phyloP scores from a whole-genome alignment of 1,139 yeast species.

The Blastobotrys illinoisensis region DNA sequence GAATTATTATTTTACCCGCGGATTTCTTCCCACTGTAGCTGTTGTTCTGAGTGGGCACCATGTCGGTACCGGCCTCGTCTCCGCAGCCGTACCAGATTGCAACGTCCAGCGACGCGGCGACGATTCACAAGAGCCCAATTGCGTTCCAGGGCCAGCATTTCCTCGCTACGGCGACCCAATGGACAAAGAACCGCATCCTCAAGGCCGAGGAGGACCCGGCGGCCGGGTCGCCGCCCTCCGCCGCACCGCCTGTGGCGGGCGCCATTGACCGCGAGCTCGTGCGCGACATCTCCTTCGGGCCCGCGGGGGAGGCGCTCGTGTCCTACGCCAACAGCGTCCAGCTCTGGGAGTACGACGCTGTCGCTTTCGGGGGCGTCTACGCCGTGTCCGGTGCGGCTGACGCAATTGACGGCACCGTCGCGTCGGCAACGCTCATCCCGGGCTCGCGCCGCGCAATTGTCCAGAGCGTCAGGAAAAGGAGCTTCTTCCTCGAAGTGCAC shows the following conservation, averaged over 20 bases:
- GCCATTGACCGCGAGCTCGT: not conserved
- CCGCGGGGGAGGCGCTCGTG: slow-evolving; percentile 15
- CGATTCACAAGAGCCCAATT: slow-evolving; percentile 21
- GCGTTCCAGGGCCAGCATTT: slow-evolving; percentile 22
- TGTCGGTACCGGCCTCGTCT: slow-evolving; percentile 11
- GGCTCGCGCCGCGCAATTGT: slow-evolving; percentile 13
- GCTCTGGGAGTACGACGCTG: slow-evolving; percentile 20
- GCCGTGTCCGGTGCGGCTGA: slow-evolving; percentile 20
- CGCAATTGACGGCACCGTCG: slow-evolving; percentile 20
- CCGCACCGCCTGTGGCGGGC: not conserved
- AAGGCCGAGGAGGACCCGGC: slow-evolving; percentile 2
- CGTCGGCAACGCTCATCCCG: slow-evolving; percentile 12
- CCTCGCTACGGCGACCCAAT: slow-evolving; percentile 24
- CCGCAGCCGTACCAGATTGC: slow-evolving; percentile 13
- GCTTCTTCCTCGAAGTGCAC: slow-evolving; percentile 20
- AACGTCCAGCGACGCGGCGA: slow-evolving; percentile 18
- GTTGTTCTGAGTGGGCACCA: not conserved
- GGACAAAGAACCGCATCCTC: slow-evolving; percentile 26
- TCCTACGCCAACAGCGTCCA: slow-evolving; percentile 21
- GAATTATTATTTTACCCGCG: not conserved
- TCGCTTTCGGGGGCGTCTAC: slow-evolving; percentile 16
- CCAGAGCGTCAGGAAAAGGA: slow-evolving; percentile 18
- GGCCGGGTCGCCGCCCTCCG: slow-evolving; percentile 4
- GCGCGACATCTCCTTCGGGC: slow-evolving; percentile 13
- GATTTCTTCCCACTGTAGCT: too few relatives aligned